Percentiles rank a stretch among this genome's conserved stretches.
Conservation (phyloP, 108 stramenopile genomes). For the Skeletonema marinoi region DNA sequence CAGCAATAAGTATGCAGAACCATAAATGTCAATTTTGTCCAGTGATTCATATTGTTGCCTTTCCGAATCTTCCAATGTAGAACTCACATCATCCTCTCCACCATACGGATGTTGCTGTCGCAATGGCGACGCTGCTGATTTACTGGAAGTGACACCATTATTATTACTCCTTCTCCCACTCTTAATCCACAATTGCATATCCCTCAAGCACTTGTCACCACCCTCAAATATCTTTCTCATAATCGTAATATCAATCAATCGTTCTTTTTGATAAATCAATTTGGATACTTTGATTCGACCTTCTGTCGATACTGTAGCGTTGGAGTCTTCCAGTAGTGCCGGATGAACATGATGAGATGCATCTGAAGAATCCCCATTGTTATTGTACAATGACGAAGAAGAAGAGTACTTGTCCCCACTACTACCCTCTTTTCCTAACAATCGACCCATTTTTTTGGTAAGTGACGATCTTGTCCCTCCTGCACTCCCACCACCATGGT, state of each 20-base stretch:
- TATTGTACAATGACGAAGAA: background rate
- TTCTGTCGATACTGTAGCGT: background rate
- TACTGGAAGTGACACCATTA: background rate
- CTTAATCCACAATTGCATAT: slow-evolving; percentile 5
- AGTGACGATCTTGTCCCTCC: background rate
- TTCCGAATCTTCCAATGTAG: background rate
- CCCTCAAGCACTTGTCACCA: slow-evolving; percentile 20
- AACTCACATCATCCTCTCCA: background rate
- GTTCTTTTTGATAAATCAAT: slow-evolving; percentile 22
- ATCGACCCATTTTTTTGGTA: slow-evolving; percentile 2
- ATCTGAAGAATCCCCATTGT: background rate
- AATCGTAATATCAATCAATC: slow-evolving; percentile 24
- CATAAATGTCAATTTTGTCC: slow-evolving; percentile 33
- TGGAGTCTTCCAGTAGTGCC: slow-evolving; percentile 19
- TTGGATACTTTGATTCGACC: slow-evolving; percentile 14
- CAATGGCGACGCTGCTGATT: background rate
- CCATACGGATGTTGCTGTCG: background rate
- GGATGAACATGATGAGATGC: background rate
- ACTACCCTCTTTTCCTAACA: background rate
- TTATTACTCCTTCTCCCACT: background rate
- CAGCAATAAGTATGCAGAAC: slow-evolving; percentile 43
- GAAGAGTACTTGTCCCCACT: background rate
- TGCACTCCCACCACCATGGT: background rate
- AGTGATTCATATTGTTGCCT: slow-evolving; percentile 6
- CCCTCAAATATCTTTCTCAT: slow-evolving; percentile 37